Conservation (phyloP, 2,329 filamentous ascomycete genomes). For the Neoarthrinium moseri region DNA sequence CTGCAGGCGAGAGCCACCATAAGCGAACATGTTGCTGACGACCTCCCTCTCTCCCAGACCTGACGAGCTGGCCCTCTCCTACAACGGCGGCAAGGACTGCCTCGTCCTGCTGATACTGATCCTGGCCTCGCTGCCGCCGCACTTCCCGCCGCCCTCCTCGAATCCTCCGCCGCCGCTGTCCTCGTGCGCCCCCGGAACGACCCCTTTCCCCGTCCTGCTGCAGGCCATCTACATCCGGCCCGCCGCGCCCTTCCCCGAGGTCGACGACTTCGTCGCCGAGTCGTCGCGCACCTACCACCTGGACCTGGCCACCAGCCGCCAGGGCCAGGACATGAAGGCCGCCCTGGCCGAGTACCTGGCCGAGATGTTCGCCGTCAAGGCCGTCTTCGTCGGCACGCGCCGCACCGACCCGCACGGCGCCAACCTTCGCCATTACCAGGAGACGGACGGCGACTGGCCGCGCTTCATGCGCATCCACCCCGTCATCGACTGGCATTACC, state of each 20-base stretch:
- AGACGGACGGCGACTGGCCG: slow-evolving; percentile 88
- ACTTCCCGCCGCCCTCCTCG: slow-evolving; percentile 23
- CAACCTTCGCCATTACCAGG: slow-evolving; percentile 76
- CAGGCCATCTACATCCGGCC: slow-evolving; percentile 90
- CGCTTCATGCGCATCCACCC: slow-evolving; percentile 90
- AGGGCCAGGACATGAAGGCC: slow-evolving; percentile 74
- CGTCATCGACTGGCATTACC: slow-evolving; percentile 96
- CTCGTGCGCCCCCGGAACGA: slow-evolving; percentile 11
- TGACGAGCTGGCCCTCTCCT: slow-evolving; percentile 81
- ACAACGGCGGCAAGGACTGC: slow-evolving; percentile 98
- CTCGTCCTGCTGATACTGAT: slow-evolving; percentile 88
- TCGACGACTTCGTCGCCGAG: slow-evolving; percentile 76
- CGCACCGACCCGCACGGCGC: slow-evolving; percentile 90
- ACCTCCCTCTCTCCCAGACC: slow-evolving; percentile 48
- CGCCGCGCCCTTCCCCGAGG: slow-evolving; percentile 77
- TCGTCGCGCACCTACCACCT: slow-evolving; percentile 72
- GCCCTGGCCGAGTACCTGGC: slow-evolving; percentile 76
- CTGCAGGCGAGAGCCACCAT: no score
- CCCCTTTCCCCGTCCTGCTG: slow-evolving; percentile 45
- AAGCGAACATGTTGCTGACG: not conserved
- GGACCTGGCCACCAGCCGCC: slow-evolving; percentile 68
- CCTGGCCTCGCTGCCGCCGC: slow-evolving; percentile 59
- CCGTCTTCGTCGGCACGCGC: slow-evolving; percentile 84
- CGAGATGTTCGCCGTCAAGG: slow-evolving; percentile 63
- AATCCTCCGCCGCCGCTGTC: slow-evolving; percentile 10